A percentile compares a stretch with the other conserved stretches of the same genome.
Evolutionary conservation across 2,329 filamentous ascomycete species (phyloP).

Genomic region (Nothophoma quercina): DNA sequence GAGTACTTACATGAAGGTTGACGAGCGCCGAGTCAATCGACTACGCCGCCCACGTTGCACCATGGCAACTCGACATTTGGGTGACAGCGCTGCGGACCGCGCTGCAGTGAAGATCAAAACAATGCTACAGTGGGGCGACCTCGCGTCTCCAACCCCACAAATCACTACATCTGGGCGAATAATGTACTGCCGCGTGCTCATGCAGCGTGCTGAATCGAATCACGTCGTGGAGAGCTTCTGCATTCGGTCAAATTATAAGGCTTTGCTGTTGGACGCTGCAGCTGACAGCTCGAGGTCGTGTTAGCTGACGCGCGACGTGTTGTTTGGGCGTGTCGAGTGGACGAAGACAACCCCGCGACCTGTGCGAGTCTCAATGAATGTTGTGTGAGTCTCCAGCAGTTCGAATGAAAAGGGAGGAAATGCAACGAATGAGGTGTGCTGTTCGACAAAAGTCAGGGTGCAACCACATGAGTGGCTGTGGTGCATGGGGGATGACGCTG

Average conservation of each 20-base stretch:
- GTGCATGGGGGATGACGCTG: constrained; percentile 21
- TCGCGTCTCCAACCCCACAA: constrained; percentile 25
- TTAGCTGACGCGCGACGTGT: constrained; percentile 31
- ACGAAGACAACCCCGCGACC: constrained; percentile 17
- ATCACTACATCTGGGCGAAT: constrained; percentile 34
- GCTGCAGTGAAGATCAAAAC: constrained; percentile 18
- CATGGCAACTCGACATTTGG: constrained; percentile 15
- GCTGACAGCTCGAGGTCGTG: constrained; percentile 15
- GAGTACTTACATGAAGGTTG: too few relatives aligned
- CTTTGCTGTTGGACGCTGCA: constrained; percentile 13
- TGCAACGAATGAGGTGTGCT: constrained; percentile 14
- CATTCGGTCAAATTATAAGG: constrained; percentile 12
- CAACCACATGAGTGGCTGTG: constrained; percentile 10
- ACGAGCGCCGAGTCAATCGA: too few relatives aligned
- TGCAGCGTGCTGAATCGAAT: constrained; percentile 38
- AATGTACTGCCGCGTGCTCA: constrained; percentile 41
- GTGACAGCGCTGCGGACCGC: constrained; percentile 22
- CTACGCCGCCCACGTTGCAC: not conserved
- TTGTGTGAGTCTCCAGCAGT: constrained; percentile 1
- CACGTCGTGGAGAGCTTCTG: constrained; percentile 1
- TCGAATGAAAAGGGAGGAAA: constrained; percentile 8
- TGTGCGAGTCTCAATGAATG: constrained; percentile 8
- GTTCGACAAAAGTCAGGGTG: constrained; percentile 9
- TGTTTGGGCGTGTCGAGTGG: constrained; percentile 29
- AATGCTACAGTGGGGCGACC: constrained; percentile 12